Conservation (phyloP, 1,284 basidiomycete genomes). For the Anthracocystis setariae region DNA sequence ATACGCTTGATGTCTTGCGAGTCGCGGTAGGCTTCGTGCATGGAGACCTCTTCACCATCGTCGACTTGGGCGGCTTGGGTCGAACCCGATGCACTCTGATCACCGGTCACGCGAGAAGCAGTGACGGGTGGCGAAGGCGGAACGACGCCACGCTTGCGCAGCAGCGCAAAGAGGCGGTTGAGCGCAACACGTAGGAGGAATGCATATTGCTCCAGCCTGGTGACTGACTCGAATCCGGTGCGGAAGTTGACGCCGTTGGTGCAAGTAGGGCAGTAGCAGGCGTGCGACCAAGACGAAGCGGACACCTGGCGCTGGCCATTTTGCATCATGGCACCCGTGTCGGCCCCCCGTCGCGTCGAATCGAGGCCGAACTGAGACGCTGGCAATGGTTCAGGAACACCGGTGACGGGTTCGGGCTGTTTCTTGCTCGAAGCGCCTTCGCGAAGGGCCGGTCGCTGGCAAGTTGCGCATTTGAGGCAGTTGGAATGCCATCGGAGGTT, state of each 20-base stretch:
- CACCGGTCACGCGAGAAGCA: constrained; percentile 20
- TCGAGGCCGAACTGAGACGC: constrained; percentile 58
- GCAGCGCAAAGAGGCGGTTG: constrained; percentile 85
- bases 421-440: constrained; percentile 38
- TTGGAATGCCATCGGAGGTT: constrained; percentile 96
- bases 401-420: constrained; percentile 32
- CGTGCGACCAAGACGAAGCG: constrained; percentile 25
- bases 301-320: constrained; percentile 13
- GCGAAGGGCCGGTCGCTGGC: constrained; percentile 69
- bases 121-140: constrained; percentile 74
- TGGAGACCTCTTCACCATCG: constrained; percentile 46
- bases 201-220: constrained; percentile 95
- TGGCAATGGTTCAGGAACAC: constrained; percentile 43
- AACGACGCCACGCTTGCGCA: constrained; percentile 91
- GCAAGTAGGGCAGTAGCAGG: constrained; percentile 78
- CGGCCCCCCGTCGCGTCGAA: constrained; percentile 28
- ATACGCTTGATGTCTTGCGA: constrained; percentile 91
- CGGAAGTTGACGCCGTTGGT: constrained; percentile 67
- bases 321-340: constrained; percentile 11
- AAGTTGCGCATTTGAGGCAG: constrained; percentile 84
- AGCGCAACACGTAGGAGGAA: constrained; percentile 96
- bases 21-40: constrained; percentile 77
- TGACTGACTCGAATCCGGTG: constrained; percentile 86
- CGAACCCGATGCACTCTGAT: constrained; percentile 13
- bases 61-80: constrained; percentile 1